Evolutionary conservation across 2,329 filamentous ascomycete genomes (phyloP).

Genomic region (Pochonia chlamydosporia): DNA sequence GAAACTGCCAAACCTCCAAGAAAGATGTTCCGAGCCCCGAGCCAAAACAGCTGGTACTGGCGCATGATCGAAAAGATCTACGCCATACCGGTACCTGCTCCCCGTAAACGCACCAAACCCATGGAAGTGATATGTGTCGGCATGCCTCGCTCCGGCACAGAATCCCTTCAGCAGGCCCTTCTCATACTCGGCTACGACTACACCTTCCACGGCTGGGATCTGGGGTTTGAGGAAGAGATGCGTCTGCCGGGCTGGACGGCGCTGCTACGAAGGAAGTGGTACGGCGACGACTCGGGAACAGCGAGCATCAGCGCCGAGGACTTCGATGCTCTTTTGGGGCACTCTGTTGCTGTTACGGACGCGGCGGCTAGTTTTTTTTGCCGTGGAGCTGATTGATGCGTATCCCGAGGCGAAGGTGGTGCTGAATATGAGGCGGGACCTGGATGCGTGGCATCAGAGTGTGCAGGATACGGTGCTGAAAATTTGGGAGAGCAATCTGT

Average conservation of each 20-base stretch:
- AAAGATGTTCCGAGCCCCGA: too few relatives aligned
- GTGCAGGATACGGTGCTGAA: not conserved
- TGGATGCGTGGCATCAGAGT: not conserved
- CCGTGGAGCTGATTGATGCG: conserved; percentile 23
- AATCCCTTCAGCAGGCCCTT: conserved; percentile 27
- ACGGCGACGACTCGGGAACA: conserved; percentile 11
- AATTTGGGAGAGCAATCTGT: not conserved
- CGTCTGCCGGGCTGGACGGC: conserved; percentile 14
- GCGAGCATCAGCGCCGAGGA: conserved; percentile 7
- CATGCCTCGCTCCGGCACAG: conserved; percentile 25
- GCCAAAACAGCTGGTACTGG: too few relatives aligned
- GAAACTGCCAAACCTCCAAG: too few relatives aligned
- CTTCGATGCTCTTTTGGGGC: conserved; percentile 16
- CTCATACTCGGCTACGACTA: conserved; percentile 24
- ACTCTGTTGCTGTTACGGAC: conserved; percentile 33
- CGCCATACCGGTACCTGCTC: conserved; percentile 11
- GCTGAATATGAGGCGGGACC: not conserved
- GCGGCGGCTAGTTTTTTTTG: conserved; percentile 32
- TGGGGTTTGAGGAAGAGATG: conserved; percentile 18
- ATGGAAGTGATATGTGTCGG: conserved; percentile 29
- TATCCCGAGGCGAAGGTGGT: not conserved
- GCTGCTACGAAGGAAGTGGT: conserved; percentile 21
- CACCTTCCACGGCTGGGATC: conserved; percentile 29
- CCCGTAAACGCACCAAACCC: conserved; percentile 21
- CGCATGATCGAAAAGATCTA: conserved; percentile 3